These are phyloP conservation scores for Farysia itapuensis DNA, from an alignment of 1,284 basidiomycete genomes.

Conservation along the genomic window DNA sequence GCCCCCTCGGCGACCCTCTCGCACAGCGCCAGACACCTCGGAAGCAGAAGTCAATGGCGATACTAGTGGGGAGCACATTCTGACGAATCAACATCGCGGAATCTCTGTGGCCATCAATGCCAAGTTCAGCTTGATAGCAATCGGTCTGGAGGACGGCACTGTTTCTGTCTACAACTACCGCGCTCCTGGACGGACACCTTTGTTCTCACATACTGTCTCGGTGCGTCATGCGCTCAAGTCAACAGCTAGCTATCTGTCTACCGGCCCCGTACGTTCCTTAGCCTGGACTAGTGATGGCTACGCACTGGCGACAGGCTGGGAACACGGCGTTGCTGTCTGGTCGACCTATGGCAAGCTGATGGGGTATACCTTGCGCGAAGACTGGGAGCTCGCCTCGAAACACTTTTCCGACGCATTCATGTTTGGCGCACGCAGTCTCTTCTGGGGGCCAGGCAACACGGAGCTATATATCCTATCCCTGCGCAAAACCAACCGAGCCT, in stretches of 20 bases:
- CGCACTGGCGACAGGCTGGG: conserved; percentile 93
- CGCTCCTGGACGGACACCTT: conserved; percentile 28
- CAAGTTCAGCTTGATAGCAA: conserved; percentile 79
- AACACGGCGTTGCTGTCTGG: conserved; percentile 84
- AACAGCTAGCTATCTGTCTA: conserved; percentile 59
- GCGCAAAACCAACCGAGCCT: conserved; percentile 6
- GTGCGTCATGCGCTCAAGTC: conserved; percentile 56
- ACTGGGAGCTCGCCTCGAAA: conserved; percentile 65
- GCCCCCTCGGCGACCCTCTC: conserved; percentile 5
- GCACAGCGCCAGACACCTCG: neutral
- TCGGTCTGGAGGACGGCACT: conserved; percentile 71
- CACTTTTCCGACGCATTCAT: conserved; percentile 75
- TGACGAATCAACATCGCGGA: conserved; percentile 68
- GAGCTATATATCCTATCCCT: conserved; percentile 40
- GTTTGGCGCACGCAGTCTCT: conserved; percentile 67
- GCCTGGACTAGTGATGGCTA: conserved; percentile 81
- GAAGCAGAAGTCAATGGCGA: neutral
- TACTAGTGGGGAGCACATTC: neutral
- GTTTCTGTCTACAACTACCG: conserved; percentile 52
- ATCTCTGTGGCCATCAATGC: conserved; percentile 71
- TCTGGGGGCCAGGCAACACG: conserved; percentile 52
- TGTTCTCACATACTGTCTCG: conserved; percentile 53
- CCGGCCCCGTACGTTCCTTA: conserved; percentile 74
- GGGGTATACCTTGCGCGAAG: conserved; percentile 72
- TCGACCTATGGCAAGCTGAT: conserved; percentile 84